These are phyloP conservation scores for Torrubiella hemipterigena DNA, from an alignment of 2,329 filamentous ascomycete species.

Conservation along the genomic window DNA sequence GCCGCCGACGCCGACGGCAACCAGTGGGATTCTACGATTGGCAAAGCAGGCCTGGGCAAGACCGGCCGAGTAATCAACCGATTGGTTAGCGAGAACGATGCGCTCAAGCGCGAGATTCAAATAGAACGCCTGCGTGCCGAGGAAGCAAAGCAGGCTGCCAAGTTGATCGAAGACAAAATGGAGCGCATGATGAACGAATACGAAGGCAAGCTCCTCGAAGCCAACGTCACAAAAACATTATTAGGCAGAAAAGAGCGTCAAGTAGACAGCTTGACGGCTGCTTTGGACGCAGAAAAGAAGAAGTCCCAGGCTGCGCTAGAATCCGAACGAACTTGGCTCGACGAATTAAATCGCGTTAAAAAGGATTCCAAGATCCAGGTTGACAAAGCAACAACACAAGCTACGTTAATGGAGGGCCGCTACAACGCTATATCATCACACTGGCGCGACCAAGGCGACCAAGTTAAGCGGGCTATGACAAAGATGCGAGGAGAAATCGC, in stretches of 20 bases:
- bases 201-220: slow-evolving; percentile 56
- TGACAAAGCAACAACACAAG: slow-evolving; percentile 52
- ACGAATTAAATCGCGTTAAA: slow-evolving; percentile 50
- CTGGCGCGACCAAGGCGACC: slow-evolving; percentile 54
- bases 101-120: slow-evolving; percentile 60
- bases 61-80: slow-evolving; percentile 71
- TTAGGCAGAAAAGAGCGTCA: slow-evolving; percentile 64
- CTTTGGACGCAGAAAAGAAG: slow-evolving; percentile 52
- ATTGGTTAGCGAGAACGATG: slow-evolving; percentile 70
- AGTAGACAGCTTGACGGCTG: slow-evolving; percentile 53
- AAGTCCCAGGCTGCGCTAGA: slow-evolving; percentile 47
- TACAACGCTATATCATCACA: slow-evolving; percentile 56
- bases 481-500: slow-evolving; percentile 41
- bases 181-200: slow-evolving; percentile 57
- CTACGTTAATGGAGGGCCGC: slow-evolving; percentile 56
- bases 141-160: slow-evolving; percentile 57
- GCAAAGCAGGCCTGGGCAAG: slow-evolving; percentile 60
- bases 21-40: slow-evolving; percentile 55
- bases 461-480: slow-evolving; percentile 40
- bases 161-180: slow-evolving; percentile 59
- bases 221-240: slow-evolving; percentile 58
- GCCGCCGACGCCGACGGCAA: slow-evolving; percentile 20
- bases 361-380: slow-evolving; percentile 50
- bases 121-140: slow-evolving; percentile 54
- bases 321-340: slow-evolving; percentile 49